These are phyloP conservation scores for Coniochaeta sp. DNA, from an alignment of 2,329 filamentous ascomycete species.

Conservation along the genomic window DNA sequence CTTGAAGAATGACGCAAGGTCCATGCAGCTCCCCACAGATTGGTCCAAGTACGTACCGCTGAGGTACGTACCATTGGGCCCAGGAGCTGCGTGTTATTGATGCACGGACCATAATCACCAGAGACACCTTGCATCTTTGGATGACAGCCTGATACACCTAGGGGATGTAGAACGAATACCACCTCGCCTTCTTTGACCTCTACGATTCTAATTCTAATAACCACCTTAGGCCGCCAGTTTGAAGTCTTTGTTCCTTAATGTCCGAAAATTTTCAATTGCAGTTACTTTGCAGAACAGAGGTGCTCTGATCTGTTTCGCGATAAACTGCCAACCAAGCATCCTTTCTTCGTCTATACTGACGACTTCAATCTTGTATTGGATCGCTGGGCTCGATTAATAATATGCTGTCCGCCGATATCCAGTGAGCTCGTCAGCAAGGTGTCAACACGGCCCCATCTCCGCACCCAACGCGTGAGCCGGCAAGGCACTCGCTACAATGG, in stretches of 20 bases:
- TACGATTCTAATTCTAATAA: neutral
- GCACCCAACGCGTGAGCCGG: neutral
- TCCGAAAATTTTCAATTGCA: neutral
- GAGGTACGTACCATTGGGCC: too few species aligned
- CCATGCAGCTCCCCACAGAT: neutral
- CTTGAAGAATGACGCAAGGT: neutral
- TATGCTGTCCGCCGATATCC: neutral
- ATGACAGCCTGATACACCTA: neutral
- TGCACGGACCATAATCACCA: neutral
- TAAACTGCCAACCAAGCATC: neutral
- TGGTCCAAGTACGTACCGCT: neutral
- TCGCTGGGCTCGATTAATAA: neutral
- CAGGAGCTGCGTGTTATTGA: too few species aligned
- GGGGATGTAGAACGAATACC: neutral
- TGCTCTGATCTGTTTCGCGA: neutral
- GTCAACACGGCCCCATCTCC: constrained; percentile 3
- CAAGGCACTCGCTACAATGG: constrained; percentile 24
- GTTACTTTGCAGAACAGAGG: neutral
- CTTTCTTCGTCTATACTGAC: neutral
- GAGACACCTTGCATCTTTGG: constrained; percentile 4
- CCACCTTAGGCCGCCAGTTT: too few species aligned
- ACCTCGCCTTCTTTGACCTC: neutral
- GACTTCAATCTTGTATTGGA: neutral
- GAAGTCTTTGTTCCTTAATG: neutral
- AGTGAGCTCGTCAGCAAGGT: neutral